Percentiles rank a stretch among this genome's conserved stretches.
These are phyloP conservation scores for Stramenopiles sp. DNA, from an alignment of 352 stramenopile species.

Conservation along the genomic window DNA sequence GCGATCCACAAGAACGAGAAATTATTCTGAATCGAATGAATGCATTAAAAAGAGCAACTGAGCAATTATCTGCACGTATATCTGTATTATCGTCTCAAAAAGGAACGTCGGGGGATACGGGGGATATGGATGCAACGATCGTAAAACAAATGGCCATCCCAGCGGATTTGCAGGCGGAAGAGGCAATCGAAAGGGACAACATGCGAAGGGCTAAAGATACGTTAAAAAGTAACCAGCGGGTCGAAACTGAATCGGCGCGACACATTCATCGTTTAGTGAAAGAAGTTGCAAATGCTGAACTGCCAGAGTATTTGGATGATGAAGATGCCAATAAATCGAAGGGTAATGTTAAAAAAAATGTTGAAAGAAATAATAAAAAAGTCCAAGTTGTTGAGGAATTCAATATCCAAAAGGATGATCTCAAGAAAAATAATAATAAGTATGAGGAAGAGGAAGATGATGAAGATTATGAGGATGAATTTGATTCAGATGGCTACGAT, in stretches of 20 bases:
- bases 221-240: background rate
- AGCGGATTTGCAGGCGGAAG: background rate
- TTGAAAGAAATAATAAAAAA: background rate
- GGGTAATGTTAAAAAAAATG: background rate
- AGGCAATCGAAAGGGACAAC: background rate
- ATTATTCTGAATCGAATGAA: background rate
- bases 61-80: background rate
- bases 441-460: background rate
- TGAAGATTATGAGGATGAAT: background rate
- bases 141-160: background rate
- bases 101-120: too few relatives aligned
- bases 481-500: background rate
- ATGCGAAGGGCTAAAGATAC: background rate
- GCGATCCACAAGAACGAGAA: background rate
- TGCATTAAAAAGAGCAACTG: background rate
- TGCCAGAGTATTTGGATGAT: too few relatives aligned
- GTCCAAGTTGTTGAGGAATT: background rate
- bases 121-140: background rate
- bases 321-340: too few relatives aligned
- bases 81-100: background rate
- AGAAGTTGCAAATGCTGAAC: background rate
- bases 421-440: background rate
- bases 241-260: background rate
- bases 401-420: background rate
- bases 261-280: background rate